phyloP scores from a whole-genome alignment of 768 basidiomycete genomes.

The Auricularia sp. region DNA sequence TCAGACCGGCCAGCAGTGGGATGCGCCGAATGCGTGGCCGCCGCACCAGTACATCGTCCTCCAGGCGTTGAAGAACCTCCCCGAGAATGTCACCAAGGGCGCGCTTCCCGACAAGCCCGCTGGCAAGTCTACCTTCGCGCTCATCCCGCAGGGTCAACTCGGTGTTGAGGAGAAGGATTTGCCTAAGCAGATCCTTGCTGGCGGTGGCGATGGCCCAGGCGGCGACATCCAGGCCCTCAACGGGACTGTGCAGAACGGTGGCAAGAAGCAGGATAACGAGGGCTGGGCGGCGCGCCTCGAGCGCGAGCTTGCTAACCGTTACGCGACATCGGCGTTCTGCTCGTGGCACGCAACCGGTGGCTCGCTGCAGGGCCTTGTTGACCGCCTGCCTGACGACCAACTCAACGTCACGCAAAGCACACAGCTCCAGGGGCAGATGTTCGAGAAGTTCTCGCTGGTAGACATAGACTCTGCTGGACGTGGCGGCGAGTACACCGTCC shows the following conservation, averaged over 20 bases:
- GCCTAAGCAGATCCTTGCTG: slow-evolving; percentile 50
- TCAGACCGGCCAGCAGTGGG: slow-evolving; percentile 77
- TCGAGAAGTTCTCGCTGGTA: slow-evolving; percentile 73
- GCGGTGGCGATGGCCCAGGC: slow-evolving; percentile 37
- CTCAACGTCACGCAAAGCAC: slow-evolving; percentile 59
- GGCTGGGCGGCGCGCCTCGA: slow-evolving; percentile 55
- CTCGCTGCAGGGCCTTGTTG: slow-evolving; percentile 52
- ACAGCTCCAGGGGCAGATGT: slow-evolving; percentile 51
- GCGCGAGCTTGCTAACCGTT: slow-evolving; percentile 76
- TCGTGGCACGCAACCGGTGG: slow-evolving; percentile 76
- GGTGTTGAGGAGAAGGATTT: slow-evolving; percentile 59
- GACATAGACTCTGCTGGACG: slow-evolving; percentile 70
- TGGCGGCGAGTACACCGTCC: slow-evolving; percentile 85
- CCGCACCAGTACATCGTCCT: slow-evolving; percentile 76
- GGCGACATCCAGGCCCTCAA: slow-evolving; percentile 40
- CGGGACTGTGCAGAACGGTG: slow-evolving; percentile 56
- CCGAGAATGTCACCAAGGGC: slow-evolving; percentile 54
- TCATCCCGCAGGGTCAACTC: slow-evolving; percentile 77
- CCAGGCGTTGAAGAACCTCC: slow-evolving; percentile 64
- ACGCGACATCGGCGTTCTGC: slow-evolving; percentile 72
- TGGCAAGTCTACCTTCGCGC: slow-evolving; percentile 49
- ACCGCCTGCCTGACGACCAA: slow-evolving; percentile 56
- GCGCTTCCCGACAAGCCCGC: slow-evolving; percentile 40
- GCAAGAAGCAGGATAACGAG: slow-evolving; percentile 48
- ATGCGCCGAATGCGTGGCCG: slow-evolving; percentile 84